phyloP scores from a whole-genome alignment of 352 stramenopile genomes.

The Pythium brassicae region DNA sequence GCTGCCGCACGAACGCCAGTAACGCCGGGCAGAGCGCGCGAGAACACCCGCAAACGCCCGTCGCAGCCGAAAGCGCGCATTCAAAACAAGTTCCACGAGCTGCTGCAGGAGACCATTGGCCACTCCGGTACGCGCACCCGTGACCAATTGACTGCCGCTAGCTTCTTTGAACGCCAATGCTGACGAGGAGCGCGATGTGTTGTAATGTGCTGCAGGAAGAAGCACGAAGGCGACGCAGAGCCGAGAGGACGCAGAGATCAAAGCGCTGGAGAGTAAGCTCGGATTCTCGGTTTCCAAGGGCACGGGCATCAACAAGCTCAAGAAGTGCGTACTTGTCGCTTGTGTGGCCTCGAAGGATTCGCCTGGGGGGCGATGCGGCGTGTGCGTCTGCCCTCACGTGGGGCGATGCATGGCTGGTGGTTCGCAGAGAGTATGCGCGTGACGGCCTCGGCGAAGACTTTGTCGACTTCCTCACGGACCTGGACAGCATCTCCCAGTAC shows the following conservation, averaged over 20 bases:
- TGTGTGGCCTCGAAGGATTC: no score
- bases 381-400: neutral
- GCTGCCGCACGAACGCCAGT: neutral
- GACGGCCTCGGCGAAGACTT: conserved; percentile 82
- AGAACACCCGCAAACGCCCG: conserved; percentile 3
- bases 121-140: conserved; percentile 20
- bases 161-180: neutral
- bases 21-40: conserved; percentile 3
- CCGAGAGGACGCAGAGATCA: conserved; percentile 59
- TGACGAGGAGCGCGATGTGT: neutral
- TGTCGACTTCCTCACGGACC: conserved; percentile 61
- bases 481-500: conserved; percentile 77
- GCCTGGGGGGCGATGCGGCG: neutral
- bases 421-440: conserved; percentile 65
- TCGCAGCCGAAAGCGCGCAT: conserved; percentile 18
- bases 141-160: conserved; percentile 2
- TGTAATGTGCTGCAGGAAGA: conserved; percentile 8
- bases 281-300: conserved; percentile 43
- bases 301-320: conserved; percentile 53
- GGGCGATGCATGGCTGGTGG: no score
- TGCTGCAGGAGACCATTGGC: conserved; percentile 60
- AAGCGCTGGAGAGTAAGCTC: conserved; percentile 69
- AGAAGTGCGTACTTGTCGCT: conserved; percentile 37
- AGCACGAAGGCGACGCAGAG: conserved; percentile 23
- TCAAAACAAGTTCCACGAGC: conserved; percentile 78